Base-by-base conservation (phyloP, 345 rosid genomes). In the Ceriops decandra region DNA sequence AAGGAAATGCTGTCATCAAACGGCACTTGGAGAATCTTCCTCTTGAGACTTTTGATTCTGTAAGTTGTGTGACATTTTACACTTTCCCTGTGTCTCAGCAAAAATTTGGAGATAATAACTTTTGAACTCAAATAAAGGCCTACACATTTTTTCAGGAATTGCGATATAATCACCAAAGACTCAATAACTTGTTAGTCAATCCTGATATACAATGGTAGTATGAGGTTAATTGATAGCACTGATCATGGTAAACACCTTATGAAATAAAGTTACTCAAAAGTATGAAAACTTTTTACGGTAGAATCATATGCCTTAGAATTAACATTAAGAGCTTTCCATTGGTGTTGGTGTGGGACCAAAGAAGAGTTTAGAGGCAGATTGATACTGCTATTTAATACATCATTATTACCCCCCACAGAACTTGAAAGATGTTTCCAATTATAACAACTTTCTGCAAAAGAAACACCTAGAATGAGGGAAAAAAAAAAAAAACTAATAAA, bases 11-110 rank as follows among this genome's bases (percentile, higher is more conserved):
- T 10, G 95, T 86, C 53, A 87, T 87, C 62, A 88, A 79, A 77
- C 86, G 98, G 66, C 95, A 90, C 75, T 81, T 92, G 78, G 96
- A 92, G 80, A 76, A 36, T 70, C 91, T 92, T 53, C 98, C 96
- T 68, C 71, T 90, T 5, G 98, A 92, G 75, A 92, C 92, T 56
- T 92, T 92, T 83, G 98, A 92, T 83, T 92, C 98, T 67, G 98
- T 92, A 78, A 87, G 98, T 81, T 66, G n/a, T 52, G 64, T 73
- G 28, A 24, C 59, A 63, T 60, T 63, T 33, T 70, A 31, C 47
- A 2, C 15, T 13, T 35, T 31, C 38, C 51, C 61, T 6, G 33
- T 30, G 32, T 54, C 33, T 60, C 30, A 46, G 35, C 5, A 8
- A 33, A 30, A 67, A 4, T 35, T 30, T n/a, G 19, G 49, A 63